Evolutionary conservation across 1,284 basidiomycete genomes (phyloP).

Genomic region (Irpex sp.): DNA sequence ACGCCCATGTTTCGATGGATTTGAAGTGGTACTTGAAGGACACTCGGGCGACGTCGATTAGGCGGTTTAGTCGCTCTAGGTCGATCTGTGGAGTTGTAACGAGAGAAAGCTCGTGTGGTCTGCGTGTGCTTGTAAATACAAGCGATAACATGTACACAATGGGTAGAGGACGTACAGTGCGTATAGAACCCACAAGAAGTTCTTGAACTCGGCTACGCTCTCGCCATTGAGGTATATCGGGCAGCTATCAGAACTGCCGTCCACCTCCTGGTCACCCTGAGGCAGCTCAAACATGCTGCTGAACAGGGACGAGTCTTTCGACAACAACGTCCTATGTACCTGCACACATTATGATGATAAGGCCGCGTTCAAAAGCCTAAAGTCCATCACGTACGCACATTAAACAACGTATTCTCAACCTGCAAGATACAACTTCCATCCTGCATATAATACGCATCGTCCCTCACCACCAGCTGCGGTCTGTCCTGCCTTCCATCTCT

Average conservation of each 20-base stretch:
- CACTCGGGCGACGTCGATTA: constrained; percentile 59
- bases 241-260: constrained; percentile 59
- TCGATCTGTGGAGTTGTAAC: constrained; percentile 34
- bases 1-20: constrained; percentile 62
- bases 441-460: constrained; percentile 30
- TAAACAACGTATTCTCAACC: constrained; percentile 33
- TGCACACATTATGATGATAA: constrained; percentile 21
- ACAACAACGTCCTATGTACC: constrained; percentile 64
- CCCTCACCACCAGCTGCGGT: constrained; percentile 14
- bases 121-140: constrained; percentile 20
- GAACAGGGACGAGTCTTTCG: constrained; percentile 61
- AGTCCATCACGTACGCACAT: constrained; percentile 22
- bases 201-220: constrained; percentile 54
- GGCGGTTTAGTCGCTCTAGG: constrained; percentile 44
- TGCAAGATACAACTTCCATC: constrained; percentile 33
- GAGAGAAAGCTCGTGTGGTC: constrained; percentile 53
- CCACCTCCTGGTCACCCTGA: constrained; percentile 40
- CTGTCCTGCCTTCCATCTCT: neutral
- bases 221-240: constrained; percentile 61
- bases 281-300: constrained; percentile 60
- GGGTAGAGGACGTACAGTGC: constrained; percentile 7
- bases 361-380: neutral
- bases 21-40: constrained; percentile 71
- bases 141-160: constrained; percentile 36
- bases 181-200: constrained; percentile 55